Evolutionary conservation across 352 stramenopile genomes (phyloP), one percentile per base, ranked within the genome.

Genomic region (Globisporangium radiosum): DNA sequence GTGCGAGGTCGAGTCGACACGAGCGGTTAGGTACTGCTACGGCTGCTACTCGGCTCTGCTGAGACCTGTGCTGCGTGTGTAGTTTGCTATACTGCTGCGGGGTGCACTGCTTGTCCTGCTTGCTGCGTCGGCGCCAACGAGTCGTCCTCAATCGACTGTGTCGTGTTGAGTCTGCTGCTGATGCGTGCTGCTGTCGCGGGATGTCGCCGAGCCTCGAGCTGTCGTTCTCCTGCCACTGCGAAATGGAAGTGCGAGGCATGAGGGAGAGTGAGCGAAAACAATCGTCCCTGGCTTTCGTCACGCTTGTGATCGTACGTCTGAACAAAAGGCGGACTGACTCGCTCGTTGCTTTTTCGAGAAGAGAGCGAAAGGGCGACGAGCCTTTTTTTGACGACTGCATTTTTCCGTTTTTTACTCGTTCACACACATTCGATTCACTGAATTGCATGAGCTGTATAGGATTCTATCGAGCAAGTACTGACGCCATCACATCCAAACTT

Each of bases 321-420:
- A 59, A 7, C 25, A 33, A 44, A 1, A 37, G 19, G n/a, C 15
- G 50, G 54, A 60, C 47, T 60, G 55, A 60, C 37, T 53, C 45
- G 4, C 38, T 52, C 25, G 25, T 33, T 33, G 25, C 25, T 33
- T 33, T 25, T 25, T 25, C 1, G 25, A 3, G 10, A 43, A 43
- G 11, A 13, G 7, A 8, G 25, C 25, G 25, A 33, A 33, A 33
- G 25, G 25, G 25, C 25, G 25, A 33, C 25, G 25, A 33, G 25
- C 43, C 43, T 47, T 47, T 47, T 25, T 47, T 47, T 33, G 25
- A 33, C 25, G 13, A 17, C 10, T 6, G 5, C 11, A 15, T 7
- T 47, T n/a, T 47, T 47, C 43, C 43, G 43, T 47, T 47, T 47
- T 47, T 19, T 15, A 17, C 11, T 33, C 25, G 7, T 5, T 17